Conservation (phyloP, 2,329 filamentous ascomycete genomes). For the Acarospora socialis region DNA sequence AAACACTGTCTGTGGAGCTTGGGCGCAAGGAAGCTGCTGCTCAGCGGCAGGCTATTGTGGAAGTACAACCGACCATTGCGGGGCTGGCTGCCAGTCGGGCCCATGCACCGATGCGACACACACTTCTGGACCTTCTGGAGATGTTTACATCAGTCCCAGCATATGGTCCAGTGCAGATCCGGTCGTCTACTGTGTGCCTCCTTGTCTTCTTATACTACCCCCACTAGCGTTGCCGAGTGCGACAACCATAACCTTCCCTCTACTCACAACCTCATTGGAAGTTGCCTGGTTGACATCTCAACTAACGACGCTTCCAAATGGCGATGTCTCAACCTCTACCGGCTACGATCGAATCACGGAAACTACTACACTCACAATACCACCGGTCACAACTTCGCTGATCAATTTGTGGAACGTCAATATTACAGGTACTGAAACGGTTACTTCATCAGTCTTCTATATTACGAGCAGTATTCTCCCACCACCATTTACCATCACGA, state of each 20-base stretch:
- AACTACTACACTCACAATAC: slow-evolving; percentile 9
- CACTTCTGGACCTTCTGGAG: slow-evolving; percentile 9
- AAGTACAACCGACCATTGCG: slow-evolving; percentile 16
- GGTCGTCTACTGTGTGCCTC: slow-evolving; percentile 11
- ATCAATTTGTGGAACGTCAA: slow-evolving; percentile 10
- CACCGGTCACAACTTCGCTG: slow-evolving; percentile 8
- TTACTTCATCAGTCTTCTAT: slow-evolving; percentile 1
- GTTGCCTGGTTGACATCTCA: slow-evolving; percentile 10
- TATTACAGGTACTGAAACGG: not conserved
- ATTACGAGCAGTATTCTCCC: slow-evolving; percentile 9
- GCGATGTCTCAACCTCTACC: slow-evolving; percentile 9
- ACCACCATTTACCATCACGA: slow-evolving; percentile 9
- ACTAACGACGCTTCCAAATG: slow-evolving; percentile 1
- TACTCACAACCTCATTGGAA: slow-evolving; percentile 11
- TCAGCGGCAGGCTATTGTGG: slow-evolving; percentile 15
- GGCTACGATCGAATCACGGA: slow-evolving; percentile 4
- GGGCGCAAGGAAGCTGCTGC: not conserved
- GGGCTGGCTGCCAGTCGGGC: slow-evolving; percentile 14
- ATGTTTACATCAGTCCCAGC: slow-evolving; percentile 12
- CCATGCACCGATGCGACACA: slow-evolving; percentile 4
- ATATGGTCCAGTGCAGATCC: slow-evolving; percentile 10
- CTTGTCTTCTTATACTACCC: slow-evolving; percentile 14
- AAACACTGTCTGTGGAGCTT: too few relatives aligned
- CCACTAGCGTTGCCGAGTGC: slow-evolving; percentile 5
- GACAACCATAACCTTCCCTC: slow-evolving; percentile 13